Evolutionary conservation across 768 basidiomycete genomes (phyloP), one percentile per base, ranked within the genome.

Genomic region (Pisolithus albus): DNA sequence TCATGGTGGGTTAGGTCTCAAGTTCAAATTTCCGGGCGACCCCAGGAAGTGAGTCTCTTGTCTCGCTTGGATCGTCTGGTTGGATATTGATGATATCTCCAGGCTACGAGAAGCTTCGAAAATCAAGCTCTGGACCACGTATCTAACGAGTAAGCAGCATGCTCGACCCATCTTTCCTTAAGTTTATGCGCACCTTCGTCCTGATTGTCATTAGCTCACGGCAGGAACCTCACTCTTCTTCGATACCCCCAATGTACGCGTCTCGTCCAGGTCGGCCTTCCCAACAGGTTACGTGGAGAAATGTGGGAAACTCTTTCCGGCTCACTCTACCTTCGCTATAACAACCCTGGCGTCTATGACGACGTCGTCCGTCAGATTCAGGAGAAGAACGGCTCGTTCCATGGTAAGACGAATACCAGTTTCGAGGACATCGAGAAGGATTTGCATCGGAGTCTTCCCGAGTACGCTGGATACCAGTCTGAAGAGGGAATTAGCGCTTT

Each of bases 381-480:
- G 53, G 93, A 91, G 7, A 79, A 82, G 52, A 84, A 81, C 19
- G 92, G 78, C 46, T 88, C 88, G 5, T 11, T 92, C 65, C 75
- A 77, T 52, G 93, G 91, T 7, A 79, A 82, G 53, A 84, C 81
- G 19, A 92, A 78, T 46, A 88, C 88, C 8, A 92, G 92, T 57
- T 95, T 94, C 1, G 96, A 99, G 63, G 96, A 99, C 64, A 99
- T 99, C 40, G 96, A 98, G 73, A 99, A 99, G 67, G 96, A 99
- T 66, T 70, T 99, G 24, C 94, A 96, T 68, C 78, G 96, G 34
- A 93, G 91, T 72, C 72, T 99, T 51, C 96, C 96, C 0, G 96
- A 99, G 64, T 99, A 97, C 67, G 85, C 91, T 16, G 96, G 92
- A 2, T 99, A 96, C 65, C 96, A 99, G 63, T 80, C 80, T 8